Conservation (phyloP, 1,139 yeast genomes). For the Tardiomyces depauwii region DNA sequence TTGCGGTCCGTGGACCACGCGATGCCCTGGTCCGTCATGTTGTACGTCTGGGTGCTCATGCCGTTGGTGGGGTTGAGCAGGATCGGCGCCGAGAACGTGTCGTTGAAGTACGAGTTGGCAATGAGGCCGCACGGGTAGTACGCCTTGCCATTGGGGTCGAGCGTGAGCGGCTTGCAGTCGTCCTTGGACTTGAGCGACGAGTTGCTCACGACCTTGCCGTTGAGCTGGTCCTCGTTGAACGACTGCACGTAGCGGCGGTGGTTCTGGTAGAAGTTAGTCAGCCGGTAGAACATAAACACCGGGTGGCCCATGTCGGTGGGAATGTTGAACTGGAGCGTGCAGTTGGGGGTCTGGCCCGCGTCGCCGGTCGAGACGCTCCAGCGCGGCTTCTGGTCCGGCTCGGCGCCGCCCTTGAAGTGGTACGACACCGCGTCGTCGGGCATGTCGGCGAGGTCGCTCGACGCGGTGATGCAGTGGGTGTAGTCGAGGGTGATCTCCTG, state of each 20-base stretch:
- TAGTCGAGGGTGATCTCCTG: slow-evolving; percentile 78
- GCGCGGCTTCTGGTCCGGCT: slow-evolving; percentile 33
- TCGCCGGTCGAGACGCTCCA: slow-evolving; percentile 52
- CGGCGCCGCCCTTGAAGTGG: slow-evolving; percentile 34
- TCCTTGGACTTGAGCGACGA: slow-evolving; percentile 59
- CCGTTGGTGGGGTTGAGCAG: slow-evolving; percentile 35
- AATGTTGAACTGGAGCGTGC: slow-evolving; percentile 55
- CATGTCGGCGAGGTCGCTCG: slow-evolving; percentile 43
- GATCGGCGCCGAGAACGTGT: slow-evolving; percentile 49
- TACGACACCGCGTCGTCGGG: slow-evolving; percentile 46
- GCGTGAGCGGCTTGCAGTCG: slow-evolving; percentile 76
- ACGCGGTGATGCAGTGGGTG: slow-evolving; percentile 49
- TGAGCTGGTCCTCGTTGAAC: slow-evolving; percentile 80
- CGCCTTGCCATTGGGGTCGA: slow-evolving; percentile 41
- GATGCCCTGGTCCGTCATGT: slow-evolving; percentile 57
- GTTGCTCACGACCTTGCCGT: slow-evolving; percentile 56
- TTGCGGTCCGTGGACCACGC: slow-evolving; percentile 79
- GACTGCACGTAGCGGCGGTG: slow-evolving; percentile 91
- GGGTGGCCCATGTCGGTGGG: slow-evolving; percentile 69
- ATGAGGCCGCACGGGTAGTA: slow-evolving; percentile 92
- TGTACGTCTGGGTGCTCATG: slow-evolving; percentile 34
- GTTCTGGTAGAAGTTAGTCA: slow-evolving; percentile 80
- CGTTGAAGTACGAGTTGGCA: slow-evolving; percentile 89
- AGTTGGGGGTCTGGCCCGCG: slow-evolving; percentile 20
- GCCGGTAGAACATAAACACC: slow-evolving; percentile 65